Evolutionary conservation across 306 rosid species (phyloP), one percentile per base, ranked within the genome.

Genomic region (Medicago arabica): DNA sequence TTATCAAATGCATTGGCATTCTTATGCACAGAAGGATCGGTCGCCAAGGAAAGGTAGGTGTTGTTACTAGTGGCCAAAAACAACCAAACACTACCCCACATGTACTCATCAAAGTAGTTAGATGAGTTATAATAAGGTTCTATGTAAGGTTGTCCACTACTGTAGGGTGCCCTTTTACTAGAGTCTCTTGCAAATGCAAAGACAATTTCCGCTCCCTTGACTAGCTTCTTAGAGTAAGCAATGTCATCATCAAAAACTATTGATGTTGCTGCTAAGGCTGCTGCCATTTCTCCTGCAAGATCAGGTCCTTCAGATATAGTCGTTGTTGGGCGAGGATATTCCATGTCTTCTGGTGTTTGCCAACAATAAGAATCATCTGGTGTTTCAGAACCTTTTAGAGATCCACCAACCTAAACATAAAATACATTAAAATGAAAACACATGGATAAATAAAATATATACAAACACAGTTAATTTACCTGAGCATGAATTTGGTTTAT

Each of bases 71-170:
- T 90, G 11, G 92, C 95, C 41, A 86, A 90, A 69, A 49, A 90
- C 64, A 90, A 18, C 95, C 95, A 90, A 2, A 90, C 84, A 31
- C 74, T 83, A 15, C 82, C 88, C 92, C 95, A 90, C 88, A 90
- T 90, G 80, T 86, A 90, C 60, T 90, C 95, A 13, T 87, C 95
- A 31, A 25, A 87, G 84, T 90, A 90, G 18, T 89, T 84, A 9
- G 76, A 16, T 36, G 95, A 90, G 81, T 87, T 90, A 72, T 90
- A 87, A 10, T 15, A 83, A 11, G 85, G 83, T 12, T 40, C 76
- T 9, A 87, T 86, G 11, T 49, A 23, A 1, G 58, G 57, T 8
- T 83, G 50, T 3, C 75, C 85, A 0, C 77, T 73, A 18, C 95
- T 86, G 16, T 87, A 90, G 0, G 76, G 3, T 0, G 6, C 4